A percentile compares a stretch with the other conserved stretches of the same genome.
These are phyloP conservation scores for Piedraia hortae DNA, from an alignment of 2,329 filamentous ascomycete genomes.

Conservation along the genomic window DNA sequence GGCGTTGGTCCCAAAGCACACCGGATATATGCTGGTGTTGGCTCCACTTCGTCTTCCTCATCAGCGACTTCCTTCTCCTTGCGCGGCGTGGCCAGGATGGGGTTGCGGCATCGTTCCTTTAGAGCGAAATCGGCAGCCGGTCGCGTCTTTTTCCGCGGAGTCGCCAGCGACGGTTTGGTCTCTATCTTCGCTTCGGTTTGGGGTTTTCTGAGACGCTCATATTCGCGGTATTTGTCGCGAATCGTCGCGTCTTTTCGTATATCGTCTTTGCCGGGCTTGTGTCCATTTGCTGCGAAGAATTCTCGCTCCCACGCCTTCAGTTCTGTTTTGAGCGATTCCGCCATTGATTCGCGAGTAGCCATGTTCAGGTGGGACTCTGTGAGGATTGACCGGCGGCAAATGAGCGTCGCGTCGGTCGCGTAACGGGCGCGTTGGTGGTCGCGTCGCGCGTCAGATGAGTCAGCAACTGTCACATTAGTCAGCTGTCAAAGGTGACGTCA, in stretches of 20 bases:
- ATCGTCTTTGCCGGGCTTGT: constrained; percentile 43
- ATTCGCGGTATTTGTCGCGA: constrained; percentile 49
- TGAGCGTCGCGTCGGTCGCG: no score
- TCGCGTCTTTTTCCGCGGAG: constrained; percentile 7
- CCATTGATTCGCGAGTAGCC: no score
- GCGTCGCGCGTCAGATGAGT: no score
- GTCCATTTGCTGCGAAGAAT: constrained; percentile 36
- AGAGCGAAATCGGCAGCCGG: neutral
- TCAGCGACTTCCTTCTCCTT: constrained; percentile 4
- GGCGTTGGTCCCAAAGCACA: constrained; percentile 41
- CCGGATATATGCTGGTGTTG: constrained; percentile 10
- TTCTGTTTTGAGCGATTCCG: constrained; percentile 17
- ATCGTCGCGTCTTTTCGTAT: constrained; percentile 48
- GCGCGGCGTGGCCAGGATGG: constrained; percentile 17
- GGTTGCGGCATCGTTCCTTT: no score
- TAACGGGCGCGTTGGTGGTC: no score
- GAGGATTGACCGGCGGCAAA: no score
- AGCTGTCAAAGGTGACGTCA: no score
- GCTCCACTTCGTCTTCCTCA: constrained; percentile 8
- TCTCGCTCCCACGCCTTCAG: constrained; percentile 48
- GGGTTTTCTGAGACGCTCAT: constrained; percentile 34
- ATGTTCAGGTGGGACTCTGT: no score
- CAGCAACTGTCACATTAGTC: no score
- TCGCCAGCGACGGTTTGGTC: constrained; percentile 19
- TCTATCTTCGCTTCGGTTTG: constrained; percentile 13